Percentiles rank a stretch among this genome's conserved stretches.
Conservation (phyloP, 2,329 filamentous ascomycete species). For the Exophiala alcalophila region DNA sequence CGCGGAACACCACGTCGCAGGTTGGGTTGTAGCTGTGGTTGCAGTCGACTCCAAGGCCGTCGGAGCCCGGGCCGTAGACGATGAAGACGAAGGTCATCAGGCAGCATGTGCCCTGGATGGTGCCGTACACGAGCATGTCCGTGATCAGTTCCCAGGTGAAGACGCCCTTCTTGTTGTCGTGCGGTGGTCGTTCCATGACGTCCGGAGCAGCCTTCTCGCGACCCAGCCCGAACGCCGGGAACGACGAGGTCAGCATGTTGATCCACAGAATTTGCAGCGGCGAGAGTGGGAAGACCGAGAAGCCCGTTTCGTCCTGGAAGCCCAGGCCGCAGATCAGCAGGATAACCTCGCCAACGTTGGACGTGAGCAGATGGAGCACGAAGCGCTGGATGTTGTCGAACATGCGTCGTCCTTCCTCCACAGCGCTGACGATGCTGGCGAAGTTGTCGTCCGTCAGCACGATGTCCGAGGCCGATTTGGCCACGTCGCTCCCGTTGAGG, state of each 20-base stretch:
- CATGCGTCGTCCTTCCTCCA: conserved; percentile 78
- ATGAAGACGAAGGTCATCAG: conserved; percentile 53
- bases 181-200: conserved; percentile 55
- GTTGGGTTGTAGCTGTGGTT: conserved; percentile 49
- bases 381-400: conserved; percentile 87
- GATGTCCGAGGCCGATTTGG: conserved; percentile 70
- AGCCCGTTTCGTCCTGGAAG: conserved; percentile 52
- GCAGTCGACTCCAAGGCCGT: conserved; percentile 54
- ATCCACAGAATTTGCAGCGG: conserved; percentile 62
- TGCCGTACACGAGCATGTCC: conserved; percentile 55
- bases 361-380: conserved; percentile 54
- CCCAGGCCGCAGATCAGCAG: conserved; percentile 57
- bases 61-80: conserved; percentile 47
- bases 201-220: conserved; percentile 55
- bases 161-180: conserved; percentile 50
- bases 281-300: conserved; percentile 58
- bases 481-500: conserved; percentile 76
- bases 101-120: conserved; percentile 51
- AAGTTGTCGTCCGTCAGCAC: conserved; percentile 76
- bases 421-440: conserved; percentile 77
- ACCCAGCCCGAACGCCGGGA: conserved; percentile 60
- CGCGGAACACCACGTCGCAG: conserved; percentile 60
- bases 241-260: conserved; percentile 60
- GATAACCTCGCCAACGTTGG: conserved; percentile 58
- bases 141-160: conserved; percentile 53